phyloP scores from a whole-genome alignment of 495 filamentous ascomycete genomes.

The Annulohypoxylon bovei region DNA sequence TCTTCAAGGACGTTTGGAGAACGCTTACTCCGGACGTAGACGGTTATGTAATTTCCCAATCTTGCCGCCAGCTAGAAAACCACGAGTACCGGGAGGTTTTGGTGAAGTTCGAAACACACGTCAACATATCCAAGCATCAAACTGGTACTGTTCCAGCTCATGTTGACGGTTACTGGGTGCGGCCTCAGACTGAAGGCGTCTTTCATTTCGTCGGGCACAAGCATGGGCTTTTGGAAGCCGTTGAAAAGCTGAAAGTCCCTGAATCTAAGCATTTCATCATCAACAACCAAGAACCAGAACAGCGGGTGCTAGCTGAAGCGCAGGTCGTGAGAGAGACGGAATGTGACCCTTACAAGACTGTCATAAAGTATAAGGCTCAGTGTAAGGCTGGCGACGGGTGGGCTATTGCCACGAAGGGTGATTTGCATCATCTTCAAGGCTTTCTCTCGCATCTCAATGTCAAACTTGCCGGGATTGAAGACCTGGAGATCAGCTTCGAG shows the following conservation, averaged over 20 bases:
- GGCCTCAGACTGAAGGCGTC: neutral
- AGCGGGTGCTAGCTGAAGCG: slow-evolving; percentile 16
- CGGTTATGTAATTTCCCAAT: slow-evolving; percentile 70
- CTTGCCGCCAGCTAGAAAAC: slow-evolving; percentile 60
- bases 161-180: slow-evolving; percentile 31
- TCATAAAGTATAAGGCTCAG: slow-evolving; percentile 4
- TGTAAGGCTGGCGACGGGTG: neutral
- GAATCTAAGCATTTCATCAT: neutral
- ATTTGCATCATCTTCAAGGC: slow-evolving; percentile 12
- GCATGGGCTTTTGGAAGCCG: neutral
- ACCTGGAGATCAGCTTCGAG: neutral
- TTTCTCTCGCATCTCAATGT: slow-evolving; percentile 28
- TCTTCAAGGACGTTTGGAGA: slow-evolving; percentile 72
- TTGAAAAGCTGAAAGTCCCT: neutral
- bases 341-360: slow-evolving; percentile 8
- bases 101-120: slow-evolving; percentile 52
- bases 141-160: neutral
- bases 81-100: slow-evolving; percentile 62
- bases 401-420: neutral
- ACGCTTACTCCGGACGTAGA: slow-evolving; percentile 61
- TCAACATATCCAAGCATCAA: slow-evolving; percentile 21
- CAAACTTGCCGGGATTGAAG: neutral
- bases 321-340: neutral
- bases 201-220: neutral
- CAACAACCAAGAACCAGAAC: neutral